Evolutionary conservation across 805 yeast genomes (phyloP), one percentile per base, ranked within the genome.

Genomic region (Metschnikowia kunwiensis): DNA sequence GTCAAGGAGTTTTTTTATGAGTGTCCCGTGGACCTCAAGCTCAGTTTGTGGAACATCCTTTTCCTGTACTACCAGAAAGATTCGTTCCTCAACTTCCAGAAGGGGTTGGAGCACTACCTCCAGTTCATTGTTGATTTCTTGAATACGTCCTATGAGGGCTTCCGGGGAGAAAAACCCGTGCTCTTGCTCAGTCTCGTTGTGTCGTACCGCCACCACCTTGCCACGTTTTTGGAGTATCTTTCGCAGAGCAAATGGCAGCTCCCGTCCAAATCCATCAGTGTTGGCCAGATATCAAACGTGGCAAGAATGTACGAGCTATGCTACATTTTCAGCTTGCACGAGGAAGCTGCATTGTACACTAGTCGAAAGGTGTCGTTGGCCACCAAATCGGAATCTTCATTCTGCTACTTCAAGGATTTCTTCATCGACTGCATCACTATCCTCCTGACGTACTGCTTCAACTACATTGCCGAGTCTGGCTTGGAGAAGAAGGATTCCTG

Each of bases 21-120:
- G 9, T 78, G 94, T 0, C 77, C 93, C 0, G 63, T 82, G 15
- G 81, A 77, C 15, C 71, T 87, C 54, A 76, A 75, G 38, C 61
- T 88, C 24, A 80, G 80, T 36, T 60, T 93, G 2, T 89, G 97
- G 95, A 77, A 75, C 21, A 70, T 82, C 16, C 62, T 89, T 12
- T 69, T 86, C 31, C 76, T 73, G 44, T 72, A 72, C 37, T 85
- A 82, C 48, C 53, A 51, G 15, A 54, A 50, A 7, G 49, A 46
- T 11, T 43, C 53, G 15, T 27, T 58, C 2, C 56, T 57, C 0
- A 65, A 70, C 16, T 67, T 72, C 22, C 64, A 70, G 25, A 46
- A 50, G 12, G 79, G 85, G 0, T 74, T 82, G 45, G 76, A 75
- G 28, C 65, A 63, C 18, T 74, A 76, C 10, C 40, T 86, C 2